These are phyloP conservation scores for Ascochyta lentis DNA, from an alignment of 2,329 filamentous ascomycete genomes.

Conservation along the genomic window DNA sequence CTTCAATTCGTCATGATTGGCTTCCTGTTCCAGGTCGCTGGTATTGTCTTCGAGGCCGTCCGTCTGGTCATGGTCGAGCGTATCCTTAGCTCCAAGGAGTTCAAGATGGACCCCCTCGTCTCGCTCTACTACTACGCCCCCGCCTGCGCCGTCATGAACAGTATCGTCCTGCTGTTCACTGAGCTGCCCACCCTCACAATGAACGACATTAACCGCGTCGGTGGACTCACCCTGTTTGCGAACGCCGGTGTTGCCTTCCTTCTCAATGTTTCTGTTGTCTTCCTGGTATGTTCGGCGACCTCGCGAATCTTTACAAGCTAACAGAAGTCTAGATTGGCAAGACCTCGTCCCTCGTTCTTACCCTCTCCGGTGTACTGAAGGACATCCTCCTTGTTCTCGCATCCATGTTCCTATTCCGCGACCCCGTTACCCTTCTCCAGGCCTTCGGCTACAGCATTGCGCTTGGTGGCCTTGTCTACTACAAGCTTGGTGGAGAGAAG, in stretches of 20 bases:
- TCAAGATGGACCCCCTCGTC: constrained; percentile 90
- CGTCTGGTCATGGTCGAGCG: constrained; percentile 85
- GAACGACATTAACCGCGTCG: constrained; percentile 75
- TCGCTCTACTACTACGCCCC: constrained; percentile 91
- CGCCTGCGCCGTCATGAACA: constrained; percentile 83
- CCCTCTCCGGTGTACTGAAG: constrained; percentile 86
- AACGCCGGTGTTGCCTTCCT: constrained; percentile 82
- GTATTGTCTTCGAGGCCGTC: constrained; percentile 81
- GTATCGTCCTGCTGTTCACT: constrained; percentile 73
- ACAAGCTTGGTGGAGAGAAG: constrained; percentile 84
- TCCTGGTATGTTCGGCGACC: constrained; percentile 68
- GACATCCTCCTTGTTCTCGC: constrained; percentile 82
- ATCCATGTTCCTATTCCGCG: constrained; percentile 82
- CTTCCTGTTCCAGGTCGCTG: constrained; percentile 78
- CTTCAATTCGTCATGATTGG: constrained; percentile 87
- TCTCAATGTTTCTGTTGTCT: constrained; percentile 84
- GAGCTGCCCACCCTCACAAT: constrained; percentile 75
- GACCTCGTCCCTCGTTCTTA: constrained; percentile 84
- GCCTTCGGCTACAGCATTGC: constrained; percentile 86
- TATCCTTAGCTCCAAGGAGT: constrained; percentile 80
- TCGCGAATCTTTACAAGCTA: constrained; percentile 16
- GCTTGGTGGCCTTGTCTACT: constrained; percentile 79
- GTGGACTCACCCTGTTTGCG: constrained; percentile 72
- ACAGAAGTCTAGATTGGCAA: constrained; percentile 72
- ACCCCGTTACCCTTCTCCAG: constrained; percentile 75